Conservation (phyloP, 2,329 filamentous ascomycete species). For the Trichophyton verrucosum region DNA sequence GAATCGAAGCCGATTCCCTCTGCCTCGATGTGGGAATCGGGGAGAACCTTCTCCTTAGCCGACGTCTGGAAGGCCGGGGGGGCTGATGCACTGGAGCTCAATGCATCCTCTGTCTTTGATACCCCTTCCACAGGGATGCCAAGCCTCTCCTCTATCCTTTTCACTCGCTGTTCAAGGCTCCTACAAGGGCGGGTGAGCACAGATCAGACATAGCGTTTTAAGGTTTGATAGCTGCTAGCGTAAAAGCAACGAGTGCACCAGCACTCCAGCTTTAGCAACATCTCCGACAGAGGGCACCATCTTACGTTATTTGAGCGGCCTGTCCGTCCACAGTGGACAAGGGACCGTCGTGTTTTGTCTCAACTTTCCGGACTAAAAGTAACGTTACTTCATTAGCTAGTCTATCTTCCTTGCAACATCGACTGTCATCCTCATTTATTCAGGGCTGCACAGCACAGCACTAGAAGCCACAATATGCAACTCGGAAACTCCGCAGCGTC, state of each 20-base stretch:
- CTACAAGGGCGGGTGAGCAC: background rate
- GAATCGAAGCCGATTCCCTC: background rate
- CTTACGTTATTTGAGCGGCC: background rate
- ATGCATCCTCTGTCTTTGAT: background rate
- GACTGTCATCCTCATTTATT: background rate
- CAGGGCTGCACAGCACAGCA: background rate
- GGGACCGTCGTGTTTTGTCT: background rate
- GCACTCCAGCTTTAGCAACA: background rate
- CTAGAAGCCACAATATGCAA: background rate
- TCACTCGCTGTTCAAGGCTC: slow-evolving; percentile 1
- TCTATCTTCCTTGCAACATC: background rate
- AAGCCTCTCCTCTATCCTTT: slow-evolving; percentile 5
- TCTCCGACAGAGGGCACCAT: too few species aligned
- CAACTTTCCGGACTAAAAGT: background rate
- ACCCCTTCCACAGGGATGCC: slow-evolving; percentile 1
- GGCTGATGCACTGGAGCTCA: background rate
- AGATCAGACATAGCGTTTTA: background rate
- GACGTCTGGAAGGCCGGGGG: background rate
- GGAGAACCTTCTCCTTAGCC: background rate
- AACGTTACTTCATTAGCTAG: background rate
- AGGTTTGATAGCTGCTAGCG: too few species aligned
- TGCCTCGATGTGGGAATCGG: background rate
- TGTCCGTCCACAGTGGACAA: background rate
- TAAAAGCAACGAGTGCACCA: too few species aligned
- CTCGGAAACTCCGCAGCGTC: background rate